Percentiles rank a stretch among this genome's conserved stretches.
Conservation (phyloP, 176 grass and related monocot genomes). For the Raddia distichophylla region DNA sequence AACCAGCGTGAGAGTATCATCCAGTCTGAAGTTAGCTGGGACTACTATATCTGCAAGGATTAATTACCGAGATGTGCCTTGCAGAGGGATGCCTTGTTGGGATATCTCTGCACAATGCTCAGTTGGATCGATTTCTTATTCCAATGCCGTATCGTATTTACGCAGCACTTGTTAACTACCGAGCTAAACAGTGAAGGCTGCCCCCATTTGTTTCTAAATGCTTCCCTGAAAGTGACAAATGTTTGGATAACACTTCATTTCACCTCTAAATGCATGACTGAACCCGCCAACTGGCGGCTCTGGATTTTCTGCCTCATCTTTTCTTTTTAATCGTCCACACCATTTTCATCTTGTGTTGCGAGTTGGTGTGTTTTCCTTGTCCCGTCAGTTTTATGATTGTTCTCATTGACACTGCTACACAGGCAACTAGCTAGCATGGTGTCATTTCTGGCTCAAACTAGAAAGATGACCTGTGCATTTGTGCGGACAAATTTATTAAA, state of each 20-base stretch:
- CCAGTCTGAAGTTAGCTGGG: background rate
- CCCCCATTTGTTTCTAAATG: constrained; percentile 20
- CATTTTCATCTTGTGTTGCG: constrained; percentile 20
- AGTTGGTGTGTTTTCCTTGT: constrained; percentile 18
- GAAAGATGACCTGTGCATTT: no score
- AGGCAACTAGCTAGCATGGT: background rate
- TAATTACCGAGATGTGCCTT: background rate
- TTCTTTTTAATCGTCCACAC: background rate
- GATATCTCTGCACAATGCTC: background rate
- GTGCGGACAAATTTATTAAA: no score
- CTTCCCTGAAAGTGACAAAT: constrained; percentile 37
- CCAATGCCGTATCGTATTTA: no score
- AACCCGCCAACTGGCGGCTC: constrained; percentile 3
- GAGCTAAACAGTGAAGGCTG: constrained; percentile 13
- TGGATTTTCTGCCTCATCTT: background rate
- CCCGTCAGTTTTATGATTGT: background rate
- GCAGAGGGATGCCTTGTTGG: background rate
- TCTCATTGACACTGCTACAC: background rate
- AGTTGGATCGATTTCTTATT: background rate
- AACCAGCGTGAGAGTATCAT: no score
- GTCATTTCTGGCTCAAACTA: background rate
- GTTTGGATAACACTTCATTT: constrained; percentile 2
- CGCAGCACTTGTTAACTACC: background rate
- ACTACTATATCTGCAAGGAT: background rate
- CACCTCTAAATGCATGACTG: background rate